These are phyloP conservation scores for Monascus purpureus DNA, from an alignment of 495 filamentous ascomycete species.

Conservation along the genomic window DNA sequence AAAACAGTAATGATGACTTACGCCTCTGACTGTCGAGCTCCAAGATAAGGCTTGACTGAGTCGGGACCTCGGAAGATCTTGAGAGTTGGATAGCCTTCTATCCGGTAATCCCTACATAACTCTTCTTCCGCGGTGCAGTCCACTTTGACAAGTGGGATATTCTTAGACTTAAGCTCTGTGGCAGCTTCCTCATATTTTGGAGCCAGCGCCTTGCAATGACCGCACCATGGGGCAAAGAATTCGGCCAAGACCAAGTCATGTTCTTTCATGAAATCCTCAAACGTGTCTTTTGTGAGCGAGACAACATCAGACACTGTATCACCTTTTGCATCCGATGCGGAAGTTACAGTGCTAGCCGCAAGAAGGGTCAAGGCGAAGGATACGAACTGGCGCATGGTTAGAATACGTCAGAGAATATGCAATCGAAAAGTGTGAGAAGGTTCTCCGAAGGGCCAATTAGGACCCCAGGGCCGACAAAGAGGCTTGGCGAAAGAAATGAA, in stretches of 20 bases:
- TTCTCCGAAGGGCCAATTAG: too few species aligned
- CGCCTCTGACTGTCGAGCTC: slow-evolving; percentile 82
- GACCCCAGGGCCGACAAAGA: too few species aligned
- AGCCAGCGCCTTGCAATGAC: slow-evolving; percentile 92
- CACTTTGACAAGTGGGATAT: slow-evolving; percentile 83
- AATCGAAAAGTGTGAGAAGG: too few species aligned
- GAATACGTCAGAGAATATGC: too few species aligned
- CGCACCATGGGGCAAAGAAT: slow-evolving; percentile 99
- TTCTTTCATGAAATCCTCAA: slow-evolving; percentile 69
- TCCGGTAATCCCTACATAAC: slow-evolving; percentile 76
- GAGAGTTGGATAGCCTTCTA: slow-evolving; percentile 94
- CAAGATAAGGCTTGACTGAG: slow-evolving; percentile 67
- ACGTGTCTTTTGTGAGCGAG: slow-evolving; percentile 72
- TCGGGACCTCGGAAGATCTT: slow-evolving; percentile 98
- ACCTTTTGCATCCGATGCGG: slow-evolving; percentile 44
- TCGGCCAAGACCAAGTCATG: slow-evolving; percentile 87
- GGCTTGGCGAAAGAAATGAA: too few species aligned
- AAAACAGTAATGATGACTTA: slow-evolving; percentile 30
- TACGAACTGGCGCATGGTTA: slow-evolving; percentile 45
- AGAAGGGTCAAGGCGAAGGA: slow-evolving; percentile 44
- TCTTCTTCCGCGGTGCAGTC: slow-evolving; percentile 93
- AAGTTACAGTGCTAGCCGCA: slow-evolving; percentile 44
- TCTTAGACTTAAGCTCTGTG: slow-evolving; percentile 86
- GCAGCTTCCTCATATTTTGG: slow-evolving; percentile 90
- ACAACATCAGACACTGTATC: slow-evolving; percentile 58